These are phyloP conservation scores for Rubia tinctorum DNA, from an alignment of 305 asterid genomes.

Conservation along the genomic window DNA sequence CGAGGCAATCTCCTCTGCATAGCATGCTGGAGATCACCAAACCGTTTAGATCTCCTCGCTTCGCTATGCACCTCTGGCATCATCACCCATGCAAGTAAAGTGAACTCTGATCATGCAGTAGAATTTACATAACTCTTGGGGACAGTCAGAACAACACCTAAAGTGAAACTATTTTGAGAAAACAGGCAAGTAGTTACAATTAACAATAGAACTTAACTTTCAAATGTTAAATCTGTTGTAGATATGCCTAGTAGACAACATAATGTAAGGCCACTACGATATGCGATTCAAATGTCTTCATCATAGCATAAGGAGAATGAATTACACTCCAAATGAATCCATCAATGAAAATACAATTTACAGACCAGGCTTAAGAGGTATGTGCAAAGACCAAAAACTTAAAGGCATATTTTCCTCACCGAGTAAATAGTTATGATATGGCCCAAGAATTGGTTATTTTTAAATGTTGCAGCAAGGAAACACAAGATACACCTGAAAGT, in stretches of 20 bases:
- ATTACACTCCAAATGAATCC: background rate
- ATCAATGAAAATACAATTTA: background rate
- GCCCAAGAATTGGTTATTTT: background rate
- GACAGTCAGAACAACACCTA: background rate
- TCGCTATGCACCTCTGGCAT: too few species aligned
- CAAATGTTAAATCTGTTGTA: background rate
- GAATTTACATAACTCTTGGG: background rate
- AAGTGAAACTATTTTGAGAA: background rate
- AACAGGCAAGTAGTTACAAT: background rate
- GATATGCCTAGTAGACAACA: background rate
- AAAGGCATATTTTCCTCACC: background rate
- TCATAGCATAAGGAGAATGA: background rate
- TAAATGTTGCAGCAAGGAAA: background rate
- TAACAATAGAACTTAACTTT: background rate
- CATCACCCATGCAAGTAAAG: too few species aligned
- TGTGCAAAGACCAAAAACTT: background rate
- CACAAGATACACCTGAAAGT: background rate
- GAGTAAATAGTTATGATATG: background rate
- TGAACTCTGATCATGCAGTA: background rate
- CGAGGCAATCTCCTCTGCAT: too few species aligned
- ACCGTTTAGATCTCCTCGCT: too few species aligned
- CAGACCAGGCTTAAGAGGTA: background rate
- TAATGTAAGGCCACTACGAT: background rate
- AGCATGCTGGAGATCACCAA: too few species aligned
- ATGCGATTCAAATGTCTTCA: background rate